Percentiles rank a stretch among this genome's conserved stretches.
Conservation (phyloP, 2,329 filamentous ascomycete species). For the Pseudogymnoascus verrucosus region DNA sequence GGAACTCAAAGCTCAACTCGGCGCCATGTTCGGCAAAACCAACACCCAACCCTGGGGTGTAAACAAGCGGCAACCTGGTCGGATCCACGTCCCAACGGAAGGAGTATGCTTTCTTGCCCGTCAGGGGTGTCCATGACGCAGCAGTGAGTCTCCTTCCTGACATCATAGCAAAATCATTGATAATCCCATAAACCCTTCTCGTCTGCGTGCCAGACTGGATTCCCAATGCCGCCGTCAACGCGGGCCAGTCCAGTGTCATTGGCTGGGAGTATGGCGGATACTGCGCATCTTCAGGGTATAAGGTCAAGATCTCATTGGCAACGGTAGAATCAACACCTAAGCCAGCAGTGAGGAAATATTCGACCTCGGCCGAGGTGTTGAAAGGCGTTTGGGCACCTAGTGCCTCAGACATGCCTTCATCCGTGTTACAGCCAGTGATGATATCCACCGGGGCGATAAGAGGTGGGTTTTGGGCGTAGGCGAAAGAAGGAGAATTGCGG, state of each 20-base stretch:
- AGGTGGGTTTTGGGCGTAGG: slow-evolving; percentile 45
- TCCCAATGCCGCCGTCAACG: background rate
- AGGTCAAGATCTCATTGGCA: slow-evolving; percentile 20
- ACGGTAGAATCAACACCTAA: slow-evolving; percentile 33
- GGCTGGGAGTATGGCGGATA: slow-evolving; percentile 12
- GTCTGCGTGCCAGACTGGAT: slow-evolving; percentile 9
- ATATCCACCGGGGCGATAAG: slow-evolving; percentile 46
- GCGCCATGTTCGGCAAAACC: slow-evolving; percentile 13
- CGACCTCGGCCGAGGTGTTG: background rate
- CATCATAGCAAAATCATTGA: slow-evolving; percentile 1
- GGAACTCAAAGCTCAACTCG: slow-evolving; percentile 11
- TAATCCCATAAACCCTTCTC: slow-evolving; percentile 2
- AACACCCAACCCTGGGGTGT: slow-evolving; percentile 12
- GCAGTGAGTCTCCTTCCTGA: background rate
- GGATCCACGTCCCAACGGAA: slow-evolving; percentile 12
- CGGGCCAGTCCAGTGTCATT: slow-evolving; percentile 11
- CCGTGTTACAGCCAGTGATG: slow-evolving; percentile 61
- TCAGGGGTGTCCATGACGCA: background rate
- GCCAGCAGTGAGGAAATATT: slow-evolving; percentile 28
- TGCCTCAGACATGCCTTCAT: slow-evolving; percentile 49
- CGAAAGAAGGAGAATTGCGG: slow-evolving; percentile 46
- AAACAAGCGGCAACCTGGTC: slow-evolving; percentile 9
- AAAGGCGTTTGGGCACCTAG: background rate
- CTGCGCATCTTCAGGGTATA: slow-evolving; percentile 11
- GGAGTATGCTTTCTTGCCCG: slow-evolving; percentile 11